phyloP scores from a whole-genome alignment of 305 asterid species.

The Fraxinus xanthoxyloides region DNA sequence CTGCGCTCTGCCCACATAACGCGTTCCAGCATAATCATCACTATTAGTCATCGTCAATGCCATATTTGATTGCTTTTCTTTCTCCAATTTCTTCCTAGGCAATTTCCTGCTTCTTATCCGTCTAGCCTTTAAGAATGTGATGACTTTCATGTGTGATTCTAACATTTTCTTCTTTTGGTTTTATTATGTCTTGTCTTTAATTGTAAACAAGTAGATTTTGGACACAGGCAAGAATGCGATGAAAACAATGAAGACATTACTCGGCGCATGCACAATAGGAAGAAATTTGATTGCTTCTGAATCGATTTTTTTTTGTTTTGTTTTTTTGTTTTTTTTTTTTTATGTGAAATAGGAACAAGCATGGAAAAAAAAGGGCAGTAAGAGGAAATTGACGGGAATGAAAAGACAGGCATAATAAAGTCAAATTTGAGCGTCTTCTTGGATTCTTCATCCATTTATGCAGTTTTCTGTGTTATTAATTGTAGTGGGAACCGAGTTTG shows the following conservation, averaged over 20 bases:
- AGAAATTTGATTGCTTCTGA: slow-evolving; percentile 12
- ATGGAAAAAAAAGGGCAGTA: not conserved
- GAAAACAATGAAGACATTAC: slow-evolving; percentile 22
- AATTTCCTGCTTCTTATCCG: slow-evolving; percentile 1
- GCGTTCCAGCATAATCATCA: slow-evolving; percentile 27
- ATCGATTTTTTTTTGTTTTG: not conserved
- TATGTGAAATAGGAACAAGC: not conserved
- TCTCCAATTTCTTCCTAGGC: not conserved
- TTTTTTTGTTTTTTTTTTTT: not conserved
- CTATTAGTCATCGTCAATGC: slow-evolving; percentile 27
- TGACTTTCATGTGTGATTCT: slow-evolving; percentile 23
- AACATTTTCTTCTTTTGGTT: slow-evolving; percentile 27
- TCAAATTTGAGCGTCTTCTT: slow-evolving; percentile 33
- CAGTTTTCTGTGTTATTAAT: slow-evolving; percentile 13
- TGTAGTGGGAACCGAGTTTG: not conserved
- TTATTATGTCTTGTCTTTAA: slow-evolving; percentile 30
- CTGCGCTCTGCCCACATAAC: slow-evolving; percentile 1
- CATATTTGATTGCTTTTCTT: slow-evolving; percentile 11
- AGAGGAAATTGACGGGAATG: not conserved
- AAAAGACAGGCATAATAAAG: slow-evolving; percentile 12
- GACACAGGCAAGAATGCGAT: slow-evolving; percentile 30
- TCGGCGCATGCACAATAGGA: not conserved
- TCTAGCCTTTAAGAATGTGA: slow-evolving; percentile 20
- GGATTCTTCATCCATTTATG: slow-evolving; percentile 34
- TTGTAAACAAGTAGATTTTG: slow-evolving; percentile 21